These are phyloP conservation scores for Aspergillus persii DNA, from an alignment of 2,329 filamentous ascomycete genomes.

Conservation along the genomic window DNA sequence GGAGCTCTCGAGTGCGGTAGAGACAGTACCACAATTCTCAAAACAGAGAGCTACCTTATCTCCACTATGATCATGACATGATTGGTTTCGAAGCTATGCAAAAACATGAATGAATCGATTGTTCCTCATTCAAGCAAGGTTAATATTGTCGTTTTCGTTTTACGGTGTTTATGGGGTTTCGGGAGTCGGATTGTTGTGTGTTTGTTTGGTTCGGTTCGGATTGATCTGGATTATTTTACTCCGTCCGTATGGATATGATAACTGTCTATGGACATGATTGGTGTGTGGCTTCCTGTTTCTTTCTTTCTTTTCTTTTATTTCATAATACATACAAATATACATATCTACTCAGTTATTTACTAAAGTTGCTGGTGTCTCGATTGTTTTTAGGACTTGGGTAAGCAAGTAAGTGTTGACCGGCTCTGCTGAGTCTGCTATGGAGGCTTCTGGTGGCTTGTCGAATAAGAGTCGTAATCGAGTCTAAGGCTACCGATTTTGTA, in stretches of 20 bases:
- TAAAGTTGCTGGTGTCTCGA: too few species aligned
- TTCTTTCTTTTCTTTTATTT: background rate
- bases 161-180: background rate
- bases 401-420: too few species aligned
- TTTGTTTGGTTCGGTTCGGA: background rate
- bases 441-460: too few species aligned
- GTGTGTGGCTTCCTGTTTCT: background rate
- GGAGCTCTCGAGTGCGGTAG: constrained; percentile 13
- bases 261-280: background rate
- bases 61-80: background rate
- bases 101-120: background rate
- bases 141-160: background rate
- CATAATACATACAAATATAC: background rate
- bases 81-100: background rate
- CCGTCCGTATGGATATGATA: background rate
- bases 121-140: background rate
- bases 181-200: background rate
- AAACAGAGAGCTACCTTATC: background rate
- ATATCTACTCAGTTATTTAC: background rate
- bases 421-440: too few species aligned
- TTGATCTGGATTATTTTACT: background rate
- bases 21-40: background rate
- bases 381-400: too few species aligned
- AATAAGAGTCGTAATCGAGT: too few species aligned
- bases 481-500: too few species aligned